A percentile compares a stretch with the other conserved stretches of the same genome.
These are phyloP conservation scores for Flammula alnicola DNA, from an alignment of 1,284 basidiomycete species.

Conservation along the genomic window DNA sequence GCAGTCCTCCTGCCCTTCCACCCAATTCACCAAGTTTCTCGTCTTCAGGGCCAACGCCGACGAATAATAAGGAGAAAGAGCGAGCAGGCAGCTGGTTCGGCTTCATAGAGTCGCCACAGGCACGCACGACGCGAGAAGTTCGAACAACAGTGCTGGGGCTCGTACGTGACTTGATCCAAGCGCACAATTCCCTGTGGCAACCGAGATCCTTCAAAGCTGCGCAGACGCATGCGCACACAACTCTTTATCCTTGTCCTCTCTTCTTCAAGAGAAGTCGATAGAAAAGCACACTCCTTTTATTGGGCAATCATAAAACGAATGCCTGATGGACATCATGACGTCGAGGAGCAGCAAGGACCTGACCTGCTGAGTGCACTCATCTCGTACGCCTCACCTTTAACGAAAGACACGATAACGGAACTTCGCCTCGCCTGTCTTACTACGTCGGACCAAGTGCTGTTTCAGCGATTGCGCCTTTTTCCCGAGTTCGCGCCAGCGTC, in stretches of 20 bases:
- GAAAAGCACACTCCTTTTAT: conserved; percentile 69
- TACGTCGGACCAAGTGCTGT: conserved; percentile 63
- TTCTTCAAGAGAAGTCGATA: conserved; percentile 66
- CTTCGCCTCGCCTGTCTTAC: conserved; percentile 67
- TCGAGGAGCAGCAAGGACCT: conserved; percentile 36
- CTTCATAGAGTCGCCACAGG: conserved; percentile 30
- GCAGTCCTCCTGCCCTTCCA: conserved; percentile 9
- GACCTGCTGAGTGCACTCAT: conserved; percentile 59
- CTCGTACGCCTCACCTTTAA: conserved; percentile 57
- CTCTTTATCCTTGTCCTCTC: conserved; percentile 36
- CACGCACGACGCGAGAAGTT: conserved; percentile 48
- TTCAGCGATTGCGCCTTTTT: conserved; percentile 59
- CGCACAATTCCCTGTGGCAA: conserved; percentile 31
- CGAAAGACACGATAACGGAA: conserved; percentile 52
- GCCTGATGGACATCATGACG: conserved; percentile 33
- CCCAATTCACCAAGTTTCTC: conserved; percentile 18
- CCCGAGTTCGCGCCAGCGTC: conserved; percentile 53
- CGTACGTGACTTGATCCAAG: conserved; percentile 51
- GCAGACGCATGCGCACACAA: conserved; percentile 38
- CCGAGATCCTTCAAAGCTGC: conserved; percentile 42
- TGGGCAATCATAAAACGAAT: conserved; percentile 71
- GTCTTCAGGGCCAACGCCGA: conserved; percentile 22
- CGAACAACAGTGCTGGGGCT: conserved; percentile 49
- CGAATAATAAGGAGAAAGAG: conserved; percentile 34
- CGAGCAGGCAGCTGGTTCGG: conserved; percentile 32